Evolutionary conservation across 441 rosid genomes (phyloP), one percentile per base, ranked within the genome.

Genomic region (Mallotus japonicus): DNA sequence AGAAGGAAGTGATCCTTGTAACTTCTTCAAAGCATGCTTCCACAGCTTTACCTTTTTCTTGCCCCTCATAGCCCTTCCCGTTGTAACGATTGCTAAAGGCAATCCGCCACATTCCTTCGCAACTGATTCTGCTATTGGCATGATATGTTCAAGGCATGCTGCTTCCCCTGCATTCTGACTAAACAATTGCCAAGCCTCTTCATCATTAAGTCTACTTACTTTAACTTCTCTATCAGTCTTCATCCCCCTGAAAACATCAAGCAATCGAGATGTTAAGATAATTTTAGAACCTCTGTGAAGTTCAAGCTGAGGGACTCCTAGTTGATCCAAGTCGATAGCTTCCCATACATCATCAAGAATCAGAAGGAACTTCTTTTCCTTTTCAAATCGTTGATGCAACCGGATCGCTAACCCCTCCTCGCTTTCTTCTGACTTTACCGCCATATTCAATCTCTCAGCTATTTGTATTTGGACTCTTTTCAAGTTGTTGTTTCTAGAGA

Each of bases 261-360:
- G 77, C 2, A 51, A 60, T 49, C 77, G 65, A 65, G 83, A 74
- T 19, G 85, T 82, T 62, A 80, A 42, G 8, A 85, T 64, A 32
- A 85, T 75, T 79, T 82, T 80, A 19, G 75, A 73, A 50, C 65
- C 75, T 32, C 44, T 65, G 42, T 72, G 77, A 19, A 69, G 76
- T 58, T 70, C 73, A 2, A 51, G 62, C 13, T 74, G 77, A 11
- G 87, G 85, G 13, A 85, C 22, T 2, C 88, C 87, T 62, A 84
- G 68, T 49, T 56, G 42, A 73, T 83, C 74, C 80, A 86, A 73
- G 70, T 83, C 80, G 64, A 83, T 74, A 60, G 69, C 54, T 75
- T 83, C 80, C 88, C 87, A 86, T 22, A 84, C 84, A 78, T 81
- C 90, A 78, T 84, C 87, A 16, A 83, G 77, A 71, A 83, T 82